Evolutionary conservation across 2,329 filamentous ascomycete genomes (phyloP), one percentile per base, ranked within the genome.

Genomic region (Fusarium sambucinum): DNA sequence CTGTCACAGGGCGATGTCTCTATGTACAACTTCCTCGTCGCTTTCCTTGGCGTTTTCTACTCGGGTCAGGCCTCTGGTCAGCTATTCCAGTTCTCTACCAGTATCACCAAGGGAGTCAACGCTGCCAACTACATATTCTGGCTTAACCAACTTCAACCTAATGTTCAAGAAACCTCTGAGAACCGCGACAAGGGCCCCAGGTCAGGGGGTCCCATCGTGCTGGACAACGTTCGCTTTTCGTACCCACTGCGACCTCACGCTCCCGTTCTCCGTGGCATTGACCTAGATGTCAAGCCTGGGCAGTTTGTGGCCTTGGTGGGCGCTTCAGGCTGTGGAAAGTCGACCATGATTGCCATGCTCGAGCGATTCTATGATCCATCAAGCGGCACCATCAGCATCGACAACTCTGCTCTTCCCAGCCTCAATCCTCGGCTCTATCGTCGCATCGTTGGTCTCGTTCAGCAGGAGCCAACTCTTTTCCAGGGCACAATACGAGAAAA

Each of bases 401-500:
- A 82, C 48, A 76, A 75, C n/a, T 76, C 81, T 23, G 74, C 84
- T 40, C 73, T 84, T 1, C 65, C 72, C 21, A 74, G 77, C 3
- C 72, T 85, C 27, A 82, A 85, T 63, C 75, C 84, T 3, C 81
- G 82, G 27, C 82, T 83, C 68, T 87, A 86, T 77, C 81, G 86
- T 42, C 78, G 80, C 5, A 77, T 83, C 33, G 81, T 89, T 14
- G 81, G 85, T 4, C 80, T 89, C 6, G 87, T 89, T 4, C 83
- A 86, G 60, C 87, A 89, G 72, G 86, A 89, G 56, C 85, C 86
- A 0, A 84, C 84, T 3, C 85, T 99, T 4, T 94, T 94, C 78
- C 93, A 90, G 5, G 92, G 92, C 25, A 90, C 90, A 0, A 91
- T 96, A 70, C 90, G 91, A 5, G 92, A 95, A 74, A 96, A 96